Conservation (phyloP, 1,284 basidiomycete genomes). For the Anthracocystis setariae region DNA sequence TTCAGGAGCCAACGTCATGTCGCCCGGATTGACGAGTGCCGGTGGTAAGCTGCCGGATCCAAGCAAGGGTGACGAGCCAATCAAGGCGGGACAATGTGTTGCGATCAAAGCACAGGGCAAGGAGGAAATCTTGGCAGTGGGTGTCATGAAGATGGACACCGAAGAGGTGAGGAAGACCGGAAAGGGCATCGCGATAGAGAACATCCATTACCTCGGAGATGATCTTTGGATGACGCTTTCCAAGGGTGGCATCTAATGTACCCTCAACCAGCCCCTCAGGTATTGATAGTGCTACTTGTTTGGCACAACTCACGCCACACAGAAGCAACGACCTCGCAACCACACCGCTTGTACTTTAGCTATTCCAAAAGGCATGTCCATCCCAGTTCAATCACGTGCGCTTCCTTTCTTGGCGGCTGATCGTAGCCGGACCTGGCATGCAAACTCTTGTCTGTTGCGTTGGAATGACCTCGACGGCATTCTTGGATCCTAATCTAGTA, state of each 20-base stretch:
- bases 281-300: too few species aligned
- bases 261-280: too few species aligned
- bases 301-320: background rate
- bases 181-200: slow-evolving; percentile 91
- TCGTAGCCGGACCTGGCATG: background rate
- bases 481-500: too few species aligned
- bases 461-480: too few species aligned
- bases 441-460: too few species aligned
- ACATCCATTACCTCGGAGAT: slow-evolving; percentile 79
- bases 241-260: slow-evolving; percentile 48
- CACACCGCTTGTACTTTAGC: slow-evolving; percentile 3
- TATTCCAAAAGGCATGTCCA: background rate
- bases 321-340: background rate
- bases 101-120: slow-evolving; percentile 96
- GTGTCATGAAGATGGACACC: slow-evolving; percentile 81
- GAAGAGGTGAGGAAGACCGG: slow-evolving; percentile 90
- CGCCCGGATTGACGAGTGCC: slow-evolving; percentile 88
- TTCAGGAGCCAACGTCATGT: slow-evolving; percentile 72
- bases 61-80: slow-evolving; percentile 72
- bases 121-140: slow-evolving; percentile 88
- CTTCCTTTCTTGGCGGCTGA: background rate
- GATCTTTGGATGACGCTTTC: slow-evolving; percentile 55
- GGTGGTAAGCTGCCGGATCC: slow-evolving; percentile 85
- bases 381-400: slow-evolving; percentile 1
- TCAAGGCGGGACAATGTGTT: slow-evolving; percentile 79